Evolutionary conservation across 2,329 filamentous ascomycete species (phyloP).

Genomic region (Hypoxylon sp.): DNA sequence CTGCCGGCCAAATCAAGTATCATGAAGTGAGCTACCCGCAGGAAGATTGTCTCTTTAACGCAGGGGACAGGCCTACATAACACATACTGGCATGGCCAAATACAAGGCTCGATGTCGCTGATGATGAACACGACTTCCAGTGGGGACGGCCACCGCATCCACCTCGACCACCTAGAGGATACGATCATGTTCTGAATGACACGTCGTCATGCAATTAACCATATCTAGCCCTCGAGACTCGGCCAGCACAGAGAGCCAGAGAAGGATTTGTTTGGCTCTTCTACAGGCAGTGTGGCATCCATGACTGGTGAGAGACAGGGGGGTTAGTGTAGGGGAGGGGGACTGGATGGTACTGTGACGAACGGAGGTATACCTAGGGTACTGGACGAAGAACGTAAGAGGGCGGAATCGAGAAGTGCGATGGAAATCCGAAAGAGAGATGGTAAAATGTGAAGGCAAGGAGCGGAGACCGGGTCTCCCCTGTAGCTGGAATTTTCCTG

Average conservation of each 20-base stretch:
- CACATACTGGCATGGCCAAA: slow-evolving; percentile 28
- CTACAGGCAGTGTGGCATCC: slow-evolving; percentile 37
- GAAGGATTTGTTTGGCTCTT: slow-evolving; percentile 34
- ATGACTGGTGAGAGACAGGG: slow-evolving; percentile 29
- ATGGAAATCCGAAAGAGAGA: slow-evolving; percentile 41
- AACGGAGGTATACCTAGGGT: slow-evolving; percentile 22
- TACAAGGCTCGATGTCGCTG: slow-evolving; percentile 25
- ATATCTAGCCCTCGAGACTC: slow-evolving; percentile 30
- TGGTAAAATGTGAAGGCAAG: slow-evolving; percentile 42
- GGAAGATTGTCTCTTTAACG: slow-evolving; percentile 29
- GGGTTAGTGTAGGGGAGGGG: slow-evolving; percentile 35
- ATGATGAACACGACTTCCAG: slow-evolving; percentile 26
- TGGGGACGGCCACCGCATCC: slow-evolving; percentile 30
- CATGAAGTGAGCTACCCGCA: slow-evolving; percentile 28
- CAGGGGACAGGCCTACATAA: slow-evolving; percentile 35
- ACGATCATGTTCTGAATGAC: slow-evolving; percentile 24
- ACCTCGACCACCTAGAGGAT: slow-evolving; percentile 20
- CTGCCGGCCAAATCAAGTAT: slow-evolving; percentile 37
- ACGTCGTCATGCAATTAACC: slow-evolving; percentile 40
- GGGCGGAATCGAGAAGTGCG: slow-evolving; percentile 36
- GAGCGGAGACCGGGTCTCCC: slow-evolving; percentile 39
- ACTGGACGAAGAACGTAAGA: slow-evolving; percentile 9
- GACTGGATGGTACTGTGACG: slow-evolving; percentile 32
- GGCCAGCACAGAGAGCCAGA: slow-evolving; percentile 40
- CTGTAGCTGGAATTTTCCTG: slow-evolving; percentile 48